Evolutionary conservation across 1,284 basidiomycete species (phyloP).

Genomic region (Uromyces viciae-fabae): DNA sequence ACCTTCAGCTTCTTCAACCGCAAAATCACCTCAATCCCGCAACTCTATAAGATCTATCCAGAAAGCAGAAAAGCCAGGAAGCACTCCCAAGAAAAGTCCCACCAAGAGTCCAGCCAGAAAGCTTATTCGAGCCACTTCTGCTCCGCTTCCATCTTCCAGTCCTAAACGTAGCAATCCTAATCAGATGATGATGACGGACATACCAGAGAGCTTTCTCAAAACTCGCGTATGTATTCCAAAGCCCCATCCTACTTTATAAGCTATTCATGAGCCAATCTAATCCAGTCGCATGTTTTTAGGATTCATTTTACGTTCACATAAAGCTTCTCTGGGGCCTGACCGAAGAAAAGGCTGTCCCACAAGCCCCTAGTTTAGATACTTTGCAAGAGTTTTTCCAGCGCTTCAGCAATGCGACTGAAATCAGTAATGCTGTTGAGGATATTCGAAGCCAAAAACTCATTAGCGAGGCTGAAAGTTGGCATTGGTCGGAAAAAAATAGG

Average conservation of each 20-base stretch:
- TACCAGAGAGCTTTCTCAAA: neutral
- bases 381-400: slow-evolving; percentile 14
- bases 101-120: no score
- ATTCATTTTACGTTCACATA: slow-evolving; percentile 30
- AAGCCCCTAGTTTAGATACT: neutral
- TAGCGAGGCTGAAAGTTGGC: no score
- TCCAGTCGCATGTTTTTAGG: slow-evolving; percentile 14
- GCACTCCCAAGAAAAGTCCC: no score
- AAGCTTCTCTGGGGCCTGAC: slow-evolving; percentile 23
- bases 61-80: no score
- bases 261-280: neutral
- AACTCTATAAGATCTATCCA: no score
- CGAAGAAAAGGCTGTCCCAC: neutral
- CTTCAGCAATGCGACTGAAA: neutral
- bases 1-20: no score
- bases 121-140: no score
- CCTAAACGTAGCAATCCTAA: neutral
- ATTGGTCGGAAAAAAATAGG: slow-evolving; percentile 4
- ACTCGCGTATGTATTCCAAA: neutral
- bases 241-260: neutral
- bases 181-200: neutral
- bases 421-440: neutral
- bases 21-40: no score
- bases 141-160: no score
- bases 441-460: no score